Percentiles rank a stretch among this genome's conserved stretches.
Conservation (phyloP, 2,329 filamentous ascomycete genomes). For the Aulographum hederae region DNA sequence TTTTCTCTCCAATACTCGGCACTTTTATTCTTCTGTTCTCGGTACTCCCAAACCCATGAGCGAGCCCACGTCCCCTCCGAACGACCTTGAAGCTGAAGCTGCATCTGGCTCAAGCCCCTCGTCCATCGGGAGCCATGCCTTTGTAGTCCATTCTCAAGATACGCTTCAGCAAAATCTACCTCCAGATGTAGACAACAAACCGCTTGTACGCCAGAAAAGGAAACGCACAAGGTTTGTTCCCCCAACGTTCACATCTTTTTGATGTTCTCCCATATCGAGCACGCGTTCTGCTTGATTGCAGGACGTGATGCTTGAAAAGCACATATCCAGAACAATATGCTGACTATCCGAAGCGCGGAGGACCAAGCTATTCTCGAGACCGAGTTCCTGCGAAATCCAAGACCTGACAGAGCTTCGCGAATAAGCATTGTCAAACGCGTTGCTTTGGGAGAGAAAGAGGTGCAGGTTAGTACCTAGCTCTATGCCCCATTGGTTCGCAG, state of each 20-base stretch:
- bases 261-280: too few species aligned
- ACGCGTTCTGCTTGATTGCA: too few species aligned
- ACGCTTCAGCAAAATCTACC: constrained; percentile 37
- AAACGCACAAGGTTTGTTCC: constrained; percentile 39
- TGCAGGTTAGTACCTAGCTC: constrained; percentile 45
- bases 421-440: constrained; percentile 71
- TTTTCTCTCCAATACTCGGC: too few species aligned
- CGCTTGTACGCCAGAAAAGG: constrained; percentile 40
- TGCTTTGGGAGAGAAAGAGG: constrained; percentile 83
- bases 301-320: constrained; percentile 3
- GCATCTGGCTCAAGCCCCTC: too few species aligned
- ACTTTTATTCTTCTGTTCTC: too few species aligned
- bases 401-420: constrained; percentile 80
- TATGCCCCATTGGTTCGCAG: constrained; percentile 12
- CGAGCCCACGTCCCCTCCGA: too few species aligned
- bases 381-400: constrained; percentile 69
- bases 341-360: constrained; percentile 45
- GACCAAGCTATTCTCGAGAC: constrained; percentile 80
- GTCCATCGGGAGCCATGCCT: constrained; percentile 28
- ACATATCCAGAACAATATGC: constrained; percentile 5
- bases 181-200: constrained; percentile 39
- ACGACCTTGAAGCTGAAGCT: too few species aligned
- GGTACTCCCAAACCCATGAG: too few species aligned
- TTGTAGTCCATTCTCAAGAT: constrained; percentile 40
- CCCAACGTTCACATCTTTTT: too few species aligned